These are phyloP conservation scores for Colletotrichum sp. DNA, from an alignment of 2,329 filamentous ascomycete genomes.

Conservation along the genomic window DNA sequence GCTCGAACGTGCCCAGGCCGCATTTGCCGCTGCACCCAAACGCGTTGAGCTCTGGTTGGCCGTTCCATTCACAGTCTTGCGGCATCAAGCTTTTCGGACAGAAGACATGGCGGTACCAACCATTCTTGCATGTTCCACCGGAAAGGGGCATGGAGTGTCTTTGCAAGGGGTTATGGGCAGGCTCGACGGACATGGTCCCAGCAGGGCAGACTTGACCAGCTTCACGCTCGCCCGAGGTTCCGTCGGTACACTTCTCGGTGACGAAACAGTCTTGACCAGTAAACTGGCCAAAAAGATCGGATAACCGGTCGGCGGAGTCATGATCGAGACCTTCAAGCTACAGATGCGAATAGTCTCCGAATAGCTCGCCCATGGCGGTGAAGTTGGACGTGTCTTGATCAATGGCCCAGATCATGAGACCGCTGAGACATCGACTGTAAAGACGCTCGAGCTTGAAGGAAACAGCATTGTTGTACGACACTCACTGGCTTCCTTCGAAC, in stretches of 20 bases:
- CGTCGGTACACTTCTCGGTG: slow-evolving; percentile 26
- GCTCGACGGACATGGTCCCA: slow-evolving; percentile 18
- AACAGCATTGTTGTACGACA: slow-evolving; percentile 37
- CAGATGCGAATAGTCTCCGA: slow-evolving; percentile 20
- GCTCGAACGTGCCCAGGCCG: slow-evolving; percentile 19
- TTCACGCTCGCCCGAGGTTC: slow-evolving; percentile 14
- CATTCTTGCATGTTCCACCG: slow-evolving; percentile 19
- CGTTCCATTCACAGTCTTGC: slow-evolving; percentile 30
- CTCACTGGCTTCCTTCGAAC: slow-evolving; percentile 39
- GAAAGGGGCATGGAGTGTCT: neutral
- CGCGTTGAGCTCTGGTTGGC: slow-evolving; percentile 11
- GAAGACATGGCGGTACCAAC: slow-evolving; percentile 31
- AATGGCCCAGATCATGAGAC: slow-evolving; percentile 31
- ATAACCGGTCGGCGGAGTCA: slow-evolving; percentile 7
- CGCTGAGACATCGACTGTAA: slow-evolving; percentile 22
- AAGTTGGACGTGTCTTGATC: slow-evolving; percentile 28
- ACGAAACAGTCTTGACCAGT: slow-evolving; percentile 32
- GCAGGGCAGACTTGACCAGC: slow-evolving; percentile 25
- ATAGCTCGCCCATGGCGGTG: slow-evolving; percentile 23
- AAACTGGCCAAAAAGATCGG: slow-evolving; percentile 23
- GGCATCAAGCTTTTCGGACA: slow-evolving; percentile 31
- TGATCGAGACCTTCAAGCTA: neutral
- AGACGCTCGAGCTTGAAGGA: slow-evolving; percentile 24
- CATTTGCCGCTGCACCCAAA: slow-evolving; percentile 10
- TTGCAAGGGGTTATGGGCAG: slow-evolving; percentile 3